These are phyloP conservation scores for Beauveria varroae DNA, from an alignment of 2,329 filamentous ascomycete species.

Conservation along the genomic window DNA sequence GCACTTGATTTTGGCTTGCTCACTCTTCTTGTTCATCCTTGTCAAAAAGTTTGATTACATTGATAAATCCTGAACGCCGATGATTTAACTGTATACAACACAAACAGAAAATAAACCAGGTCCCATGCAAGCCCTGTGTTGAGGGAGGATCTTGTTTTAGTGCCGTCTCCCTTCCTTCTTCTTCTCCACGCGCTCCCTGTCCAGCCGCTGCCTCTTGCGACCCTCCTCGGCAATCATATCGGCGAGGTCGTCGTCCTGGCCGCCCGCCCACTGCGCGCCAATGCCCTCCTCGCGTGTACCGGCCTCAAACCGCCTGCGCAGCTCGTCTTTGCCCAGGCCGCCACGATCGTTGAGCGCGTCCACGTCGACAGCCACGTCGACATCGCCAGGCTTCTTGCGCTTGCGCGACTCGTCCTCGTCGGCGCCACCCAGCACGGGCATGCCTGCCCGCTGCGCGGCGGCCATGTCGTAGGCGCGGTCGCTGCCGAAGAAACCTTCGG, in stretches of 20 bases:
- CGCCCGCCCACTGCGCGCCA: conserved; percentile 56
- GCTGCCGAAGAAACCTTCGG: conserved; percentile 92
- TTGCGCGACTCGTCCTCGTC: conserved; percentile 69
- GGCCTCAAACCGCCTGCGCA: conserved; percentile 73
- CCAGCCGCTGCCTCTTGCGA: conserved; percentile 81
- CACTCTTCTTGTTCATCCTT: not conserved
- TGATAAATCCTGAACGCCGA: conserved; percentile 3
- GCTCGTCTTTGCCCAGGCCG: conserved; percentile 75
- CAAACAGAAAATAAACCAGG: not conserved
- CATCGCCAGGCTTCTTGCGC: conserved; percentile 91
- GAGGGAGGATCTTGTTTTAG: not conserved
- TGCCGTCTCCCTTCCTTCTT: conserved; percentile 37
- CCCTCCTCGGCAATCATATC: conserved; percentile 95
- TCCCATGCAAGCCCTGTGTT: not conserved
- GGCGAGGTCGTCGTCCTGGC: conserved; percentile 75
- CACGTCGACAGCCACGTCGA: conserved; percentile 86
- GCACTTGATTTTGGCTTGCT: not conserved
- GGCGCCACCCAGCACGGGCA: conserved; percentile 63
- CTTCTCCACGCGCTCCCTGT: conserved; percentile 69
- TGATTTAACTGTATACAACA: not conserved
- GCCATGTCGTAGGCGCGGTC: conserved; percentile 89
- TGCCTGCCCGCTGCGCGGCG: conserved; percentile 36
- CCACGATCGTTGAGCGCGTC: conserved; percentile 70
- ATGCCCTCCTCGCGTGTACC: conserved; percentile 57
- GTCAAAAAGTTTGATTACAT: not conserved